A percentile compares a stretch with the other conserved stretches of the same genome.
Conservation (phyloP, 495 filamentous ascomycete genomes). For the Choiromyces venosus region DNA sequence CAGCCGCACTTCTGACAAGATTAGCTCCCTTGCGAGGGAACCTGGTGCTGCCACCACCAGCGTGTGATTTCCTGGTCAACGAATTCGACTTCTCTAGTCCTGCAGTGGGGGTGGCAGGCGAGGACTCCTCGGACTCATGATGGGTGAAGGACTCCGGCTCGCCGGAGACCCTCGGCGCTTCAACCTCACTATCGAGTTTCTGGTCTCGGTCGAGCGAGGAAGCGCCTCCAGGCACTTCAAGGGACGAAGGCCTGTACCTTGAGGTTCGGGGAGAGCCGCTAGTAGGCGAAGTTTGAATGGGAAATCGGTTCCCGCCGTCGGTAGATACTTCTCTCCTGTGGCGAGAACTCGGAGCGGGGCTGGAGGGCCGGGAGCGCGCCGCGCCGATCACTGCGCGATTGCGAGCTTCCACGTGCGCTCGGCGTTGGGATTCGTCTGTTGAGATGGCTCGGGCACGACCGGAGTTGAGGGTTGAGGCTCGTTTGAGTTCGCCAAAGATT, state of each 20-base stretch:
- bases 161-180: slow-evolving; percentile 33
- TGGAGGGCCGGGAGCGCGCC: slow-evolving; percentile 63
- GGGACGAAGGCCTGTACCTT: slow-evolving; percentile 36
- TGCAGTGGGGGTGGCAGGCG: slow-evolving; percentile 12
- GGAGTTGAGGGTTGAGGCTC: slow-evolving; percentile 65
- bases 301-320: slow-evolving; percentile 76
- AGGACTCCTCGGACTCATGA: slow-evolving; percentile 24
- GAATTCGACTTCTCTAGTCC: slow-evolving; percentile 44
- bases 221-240: slow-evolving; percentile 58
- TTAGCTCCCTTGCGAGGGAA: slow-evolving; percentile 33
- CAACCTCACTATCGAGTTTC: slow-evolving; percentile 29
- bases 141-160: slow-evolving; percentile 38
- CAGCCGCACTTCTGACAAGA: slow-evolving; percentile 42
- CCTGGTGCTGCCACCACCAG: slow-evolving; percentile 41
- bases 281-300: slow-evolving; percentile 66
- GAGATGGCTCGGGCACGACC: slow-evolving; percentile 80
- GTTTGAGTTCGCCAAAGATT: slow-evolving; percentile 95
- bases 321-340: slow-evolving; percentile 74
- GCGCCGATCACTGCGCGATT: slow-evolving; percentile 72
- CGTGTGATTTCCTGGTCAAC: slow-evolving; percentile 43
- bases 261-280: slow-evolving; percentile 48
- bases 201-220: slow-evolving; percentile 46
- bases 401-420: slow-evolving; percentile 86
- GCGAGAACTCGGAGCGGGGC: slow-evolving; percentile 60
- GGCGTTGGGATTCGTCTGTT: slow-evolving; percentile 92